These are phyloP conservation scores for Histomonas meleagridis DNA, from an alignment of 208 protist species.

Conservation along the genomic window DNA sequence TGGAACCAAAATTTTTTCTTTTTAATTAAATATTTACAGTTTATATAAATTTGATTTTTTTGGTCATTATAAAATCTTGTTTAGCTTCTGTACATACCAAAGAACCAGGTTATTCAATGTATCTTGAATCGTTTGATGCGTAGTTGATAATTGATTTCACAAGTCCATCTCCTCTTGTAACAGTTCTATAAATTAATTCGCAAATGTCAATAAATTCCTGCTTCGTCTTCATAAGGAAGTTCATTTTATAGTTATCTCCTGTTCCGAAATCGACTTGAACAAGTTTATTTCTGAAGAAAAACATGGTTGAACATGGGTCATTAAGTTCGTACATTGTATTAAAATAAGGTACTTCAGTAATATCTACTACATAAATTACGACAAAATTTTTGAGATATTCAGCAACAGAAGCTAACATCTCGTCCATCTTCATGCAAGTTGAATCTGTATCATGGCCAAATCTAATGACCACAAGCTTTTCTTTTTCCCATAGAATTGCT, in stretches of 20 bases:
- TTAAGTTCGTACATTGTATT: constrained; percentile 95
- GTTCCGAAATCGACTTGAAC: constrained; percentile 96
- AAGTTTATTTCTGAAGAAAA: constrained; percentile 95
- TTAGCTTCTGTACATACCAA: no score
- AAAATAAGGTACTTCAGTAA: constrained; percentile 81
- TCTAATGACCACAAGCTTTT: constrained; percentile 68
- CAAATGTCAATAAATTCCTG: constrained; percentile 91
- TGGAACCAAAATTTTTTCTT: neutral
- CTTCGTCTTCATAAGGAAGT: constrained; percentile 79
- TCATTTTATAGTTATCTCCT: constrained; percentile 98
- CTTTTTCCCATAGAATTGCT: constrained; percentile 65
- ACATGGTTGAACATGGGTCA: constrained; percentile 92
- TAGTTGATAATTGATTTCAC: neutral
- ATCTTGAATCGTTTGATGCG: neutral
- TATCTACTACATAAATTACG: constrained; percentile 77
- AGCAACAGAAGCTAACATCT: constrained; percentile 53
- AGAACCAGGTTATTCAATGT: no score
- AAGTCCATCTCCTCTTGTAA: constrained; percentile 64
- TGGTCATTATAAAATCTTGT: no score
- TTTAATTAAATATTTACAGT: no score
- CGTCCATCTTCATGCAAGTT: constrained; percentile 73
- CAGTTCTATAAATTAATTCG: constrained; percentile 81
- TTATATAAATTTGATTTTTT: no score
- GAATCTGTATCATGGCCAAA: constrained; percentile 76
- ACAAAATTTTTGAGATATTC: constrained; percentile 68